A percentile compares a stretch with the other conserved stretches of the same genome.
Conservation (phyloP, 148 eudicot genomes). For the Silene uniflora region DNA sequence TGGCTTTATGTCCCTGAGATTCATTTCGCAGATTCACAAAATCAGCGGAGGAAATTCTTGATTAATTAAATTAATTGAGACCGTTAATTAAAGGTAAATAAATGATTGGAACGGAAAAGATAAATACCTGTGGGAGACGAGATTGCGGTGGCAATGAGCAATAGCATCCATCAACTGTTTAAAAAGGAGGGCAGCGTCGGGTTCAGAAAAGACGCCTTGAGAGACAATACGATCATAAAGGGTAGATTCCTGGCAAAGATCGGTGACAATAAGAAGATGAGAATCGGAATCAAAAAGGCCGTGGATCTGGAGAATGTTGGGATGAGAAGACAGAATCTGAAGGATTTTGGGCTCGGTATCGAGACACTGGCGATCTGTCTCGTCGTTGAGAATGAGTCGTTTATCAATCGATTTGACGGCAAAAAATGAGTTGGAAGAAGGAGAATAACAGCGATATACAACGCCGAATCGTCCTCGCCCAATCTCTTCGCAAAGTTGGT, state of each 20-base stretch:
- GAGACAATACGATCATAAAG: conserved; percentile 36
- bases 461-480: conserved; percentile 84
- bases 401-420: conserved; percentile 79
- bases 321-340: conserved; percentile 39
- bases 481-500: conserved; percentile 69
- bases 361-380: conserved; percentile 46
- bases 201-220: conserved; percentile 32
- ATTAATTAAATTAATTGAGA: not conserved
- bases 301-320: conserved; percentile 39
- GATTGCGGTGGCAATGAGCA: conserved; percentile 60
- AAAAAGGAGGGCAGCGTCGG: conserved; percentile 44
- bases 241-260: conserved; percentile 28
- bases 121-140: conserved; percentile 52
- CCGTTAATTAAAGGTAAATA: not conserved
- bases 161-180: conserved; percentile 46
- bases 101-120: too few species aligned
- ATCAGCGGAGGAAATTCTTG: too few species aligned
- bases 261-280: conserved; percentile 37
- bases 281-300: conserved; percentile 35
- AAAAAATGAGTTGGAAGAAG: conserved; percentile 27
- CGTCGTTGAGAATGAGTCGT: conserved; percentile 40
- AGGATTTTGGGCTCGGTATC: conserved; percentile 44
- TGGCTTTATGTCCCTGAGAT: conserved; percentile 65
- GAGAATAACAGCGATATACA: conserved; percentile 63
- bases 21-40: too few species aligned